Evolutionary conservation across 2,329 filamentous ascomycete species (phyloP).

Genomic region (Aspergillus luchuensis): DNA sequence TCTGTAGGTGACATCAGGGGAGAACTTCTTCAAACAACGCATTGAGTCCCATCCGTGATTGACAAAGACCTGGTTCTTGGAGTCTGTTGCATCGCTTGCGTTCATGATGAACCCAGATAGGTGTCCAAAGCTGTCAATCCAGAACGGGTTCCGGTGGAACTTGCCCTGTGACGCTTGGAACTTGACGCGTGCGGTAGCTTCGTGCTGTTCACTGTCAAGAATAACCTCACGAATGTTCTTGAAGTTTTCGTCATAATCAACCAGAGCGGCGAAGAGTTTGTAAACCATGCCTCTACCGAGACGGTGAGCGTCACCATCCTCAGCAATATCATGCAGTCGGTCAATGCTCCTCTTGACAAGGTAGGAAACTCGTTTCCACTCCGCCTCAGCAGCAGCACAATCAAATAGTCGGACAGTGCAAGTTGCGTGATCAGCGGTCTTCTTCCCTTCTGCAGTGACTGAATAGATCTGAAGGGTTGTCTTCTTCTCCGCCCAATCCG

Average conservation of each 20-base stretch:
- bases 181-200: conserved; percentile 57
- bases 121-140: conserved; percentile 61
- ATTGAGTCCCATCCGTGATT: conserved; percentile 65
- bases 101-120: conserved; percentile 64
- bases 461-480: conserved; percentile 39
- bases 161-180: conserved; percentile 59
- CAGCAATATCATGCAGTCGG: conserved; percentile 61
- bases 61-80: conserved; percentile 62
- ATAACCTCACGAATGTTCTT: conserved; percentile 62
- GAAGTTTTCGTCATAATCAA: conserved; percentile 60
- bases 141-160: conserved; percentile 62
- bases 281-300: conserved; percentile 76
- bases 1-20: conserved; percentile 56
- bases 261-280: conserved; percentile 66
- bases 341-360: conserved; percentile 67
- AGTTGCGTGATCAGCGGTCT: conserved; percentile 39
- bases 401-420: conserved; percentile 40
- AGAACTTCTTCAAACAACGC: conserved; percentile 57
- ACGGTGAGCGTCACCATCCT: conserved; percentile 68
- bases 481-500: conserved; percentile 38
- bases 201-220: conserved; percentile 57
- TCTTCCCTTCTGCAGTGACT: conserved; percentile 41
- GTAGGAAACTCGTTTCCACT: conserved; percentile 42
- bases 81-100: conserved; percentile 60
- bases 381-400: conserved; percentile 25